Percentiles rank a stretch among this genome's conserved stretches.
Evolutionary conservation across 306 rosid genomes (phyloP).

Genomic region (Vigna nakashimae): DNA sequence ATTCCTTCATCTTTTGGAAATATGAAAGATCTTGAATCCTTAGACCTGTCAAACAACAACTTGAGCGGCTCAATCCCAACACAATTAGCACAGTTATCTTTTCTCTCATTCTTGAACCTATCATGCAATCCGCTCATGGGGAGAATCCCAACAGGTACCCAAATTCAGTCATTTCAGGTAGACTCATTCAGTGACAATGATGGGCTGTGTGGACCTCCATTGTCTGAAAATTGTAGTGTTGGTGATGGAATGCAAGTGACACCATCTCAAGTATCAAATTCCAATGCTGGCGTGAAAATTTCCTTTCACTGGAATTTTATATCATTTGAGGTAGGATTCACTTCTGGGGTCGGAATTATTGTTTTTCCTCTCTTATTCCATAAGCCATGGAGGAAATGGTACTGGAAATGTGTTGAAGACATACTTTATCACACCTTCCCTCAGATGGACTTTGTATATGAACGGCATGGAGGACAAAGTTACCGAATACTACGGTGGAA

Average conservation of each 20-base stretch:
- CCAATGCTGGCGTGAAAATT: not conserved
- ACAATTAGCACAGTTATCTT: too few species aligned
- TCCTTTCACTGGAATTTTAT: not conserved
- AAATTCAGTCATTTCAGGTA: not conserved
- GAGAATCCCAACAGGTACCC: too few species aligned
- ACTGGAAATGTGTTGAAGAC: constrained; percentile 6
- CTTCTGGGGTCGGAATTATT: not conserved
- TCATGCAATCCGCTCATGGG: too few species aligned
- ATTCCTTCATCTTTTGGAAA: too few species aligned
- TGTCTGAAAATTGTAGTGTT: not conserved
- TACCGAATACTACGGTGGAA: not conserved
- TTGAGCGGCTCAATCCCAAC: too few species aligned
- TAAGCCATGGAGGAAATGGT: not conserved
- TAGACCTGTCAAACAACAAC: too few species aligned
- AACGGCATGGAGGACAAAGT: not conserved
- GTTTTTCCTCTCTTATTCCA: constrained; percentile 2
- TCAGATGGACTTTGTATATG: not conserved
- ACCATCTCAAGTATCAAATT: not conserved
- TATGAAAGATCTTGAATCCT: too few species aligned
- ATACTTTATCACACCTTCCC: constrained; percentile 23
- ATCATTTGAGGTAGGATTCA: not conserved
- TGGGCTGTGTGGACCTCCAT: constrained; percentile 27
- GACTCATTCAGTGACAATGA: constrained; percentile 41
- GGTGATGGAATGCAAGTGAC: not conserved
- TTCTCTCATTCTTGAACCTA: too few species aligned